These are phyloP conservation scores for Blastocrithidia nonstop DNA, from an alignment of 208 protist genomes.

Conservation along the genomic window DNA sequence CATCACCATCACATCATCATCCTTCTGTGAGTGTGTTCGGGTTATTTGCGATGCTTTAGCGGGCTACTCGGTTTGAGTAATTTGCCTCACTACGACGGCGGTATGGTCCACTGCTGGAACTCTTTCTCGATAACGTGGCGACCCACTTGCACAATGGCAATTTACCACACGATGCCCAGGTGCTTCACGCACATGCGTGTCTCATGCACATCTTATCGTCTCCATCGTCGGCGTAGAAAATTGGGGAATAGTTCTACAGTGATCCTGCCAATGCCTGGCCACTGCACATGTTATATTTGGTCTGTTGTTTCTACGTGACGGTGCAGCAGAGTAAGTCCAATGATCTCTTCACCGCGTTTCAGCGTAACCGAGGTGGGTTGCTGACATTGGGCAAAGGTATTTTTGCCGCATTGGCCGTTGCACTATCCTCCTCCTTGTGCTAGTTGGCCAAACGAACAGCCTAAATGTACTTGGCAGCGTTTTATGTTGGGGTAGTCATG, in stretches of 20 bases:
- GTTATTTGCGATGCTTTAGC: constrained; percentile 57
- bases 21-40: constrained; percentile 14
- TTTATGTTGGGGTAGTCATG: constrained; percentile 40
- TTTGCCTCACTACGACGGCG: constrained; percentile 20
- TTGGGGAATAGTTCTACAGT: constrained; percentile 39
- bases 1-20: not conserved
- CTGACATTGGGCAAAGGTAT: constrained; percentile 43
- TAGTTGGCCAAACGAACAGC: constrained; percentile 21
- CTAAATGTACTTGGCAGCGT: constrained; percentile 41
- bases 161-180: constrained; percentile 6
- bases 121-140: constrained; percentile 15
- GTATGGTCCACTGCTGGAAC: constrained; percentile 16
- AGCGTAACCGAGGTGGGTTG: constrained; percentile 17
- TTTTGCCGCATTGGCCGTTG: constrained; percentile 52
- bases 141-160: constrained; percentile 7
- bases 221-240: constrained; percentile 9
- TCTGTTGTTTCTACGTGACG: constrained; percentile 53
- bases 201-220: constrained; percentile 15
- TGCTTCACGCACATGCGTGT: constrained; percentile 11
- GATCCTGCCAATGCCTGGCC: constrained; percentile 55
- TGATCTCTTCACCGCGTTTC: constrained; percentile 15
- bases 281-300: constrained; percentile 45
- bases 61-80: constrained; percentile 22
- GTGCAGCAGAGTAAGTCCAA: constrained; percentile 23
- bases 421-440: constrained; percentile 34